phyloP scores from a whole-genome alignment of 441 rosid species.

The Pelargonium australe region DNA sequence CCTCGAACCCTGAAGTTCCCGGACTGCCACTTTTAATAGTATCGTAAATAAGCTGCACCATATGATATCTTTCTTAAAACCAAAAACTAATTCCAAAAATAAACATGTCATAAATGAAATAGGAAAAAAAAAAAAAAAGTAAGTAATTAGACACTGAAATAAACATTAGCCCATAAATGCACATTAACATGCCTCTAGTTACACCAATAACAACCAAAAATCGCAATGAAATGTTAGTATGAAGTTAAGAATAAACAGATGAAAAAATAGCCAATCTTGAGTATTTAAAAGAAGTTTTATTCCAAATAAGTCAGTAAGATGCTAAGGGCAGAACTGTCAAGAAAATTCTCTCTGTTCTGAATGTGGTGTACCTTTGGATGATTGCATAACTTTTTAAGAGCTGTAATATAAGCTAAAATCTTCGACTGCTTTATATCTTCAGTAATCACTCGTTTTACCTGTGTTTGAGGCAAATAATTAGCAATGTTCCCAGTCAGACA shows the following conservation, averaged over 20 bases:
- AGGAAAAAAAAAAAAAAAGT: conserved; percentile 6
- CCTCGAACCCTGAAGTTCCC: conserved; percentile 84
- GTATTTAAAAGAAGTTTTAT: too few relatives aligned
- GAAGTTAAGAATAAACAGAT: too few relatives aligned
- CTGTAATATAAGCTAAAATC: conserved; percentile 94
- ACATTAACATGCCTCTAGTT: too few relatives aligned
- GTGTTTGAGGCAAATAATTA: conserved; percentile 24
- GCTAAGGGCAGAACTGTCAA: conserved; percentile 1
- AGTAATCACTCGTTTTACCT: conserved; percentile 78
- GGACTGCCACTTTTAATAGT: conserved; percentile 68
- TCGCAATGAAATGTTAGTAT: too few relatives aligned
- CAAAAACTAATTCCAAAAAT: conserved; percentile 4
- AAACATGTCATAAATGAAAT: conserved; percentile 12
- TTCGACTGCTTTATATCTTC: conserved; percentile 76
- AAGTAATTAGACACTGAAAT: conserved; percentile 4
- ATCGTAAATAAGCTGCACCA: conserved; percentile 83
- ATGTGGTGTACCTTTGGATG: conserved; percentile 77
- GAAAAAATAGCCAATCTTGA: too few relatives aligned
- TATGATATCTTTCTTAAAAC: conserved; percentile 20
- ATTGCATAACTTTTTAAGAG: conserved; percentile 98
- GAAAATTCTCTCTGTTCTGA: neutral
- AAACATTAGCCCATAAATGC: too few relatives aligned
- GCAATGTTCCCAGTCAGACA: conserved; percentile 11
- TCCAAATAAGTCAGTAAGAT: too few relatives aligned
- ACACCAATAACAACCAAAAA: too few relatives aligned